Percentiles rank a stretch among this genome's conserved stretches.
Conservation (phyloP, 2,329 filamentous ascomycete species). For the Cephalotrichum gorgonifer region DNA sequence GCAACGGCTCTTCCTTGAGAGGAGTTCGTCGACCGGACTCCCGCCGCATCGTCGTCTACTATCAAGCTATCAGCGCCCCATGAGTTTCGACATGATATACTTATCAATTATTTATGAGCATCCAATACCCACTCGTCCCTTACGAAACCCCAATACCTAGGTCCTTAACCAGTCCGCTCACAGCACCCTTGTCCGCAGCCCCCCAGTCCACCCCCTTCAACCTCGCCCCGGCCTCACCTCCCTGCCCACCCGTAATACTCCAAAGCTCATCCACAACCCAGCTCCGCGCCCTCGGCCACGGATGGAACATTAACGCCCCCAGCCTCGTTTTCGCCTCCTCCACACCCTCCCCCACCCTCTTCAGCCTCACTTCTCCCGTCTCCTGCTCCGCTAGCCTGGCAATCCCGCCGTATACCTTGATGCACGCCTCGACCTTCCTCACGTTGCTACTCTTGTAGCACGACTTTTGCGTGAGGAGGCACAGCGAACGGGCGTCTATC, state of each 20-base stretch:
- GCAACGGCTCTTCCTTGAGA: too few relatives aligned
- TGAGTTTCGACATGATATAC: too few relatives aligned
- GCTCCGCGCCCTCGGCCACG: constrained; percentile 64
- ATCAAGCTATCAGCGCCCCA: too few relatives aligned
- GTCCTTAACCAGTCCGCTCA: constrained; percentile 30
- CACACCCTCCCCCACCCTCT: constrained; percentile 15
- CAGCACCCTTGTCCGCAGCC: constrained; percentile 34
- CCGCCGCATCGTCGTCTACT: too few relatives aligned
- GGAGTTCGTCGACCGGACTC: too few relatives aligned
- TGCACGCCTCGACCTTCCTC: constrained; percentile 67
- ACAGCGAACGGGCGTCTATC: constrained; percentile 45
- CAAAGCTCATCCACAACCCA: constrained; percentile 52
- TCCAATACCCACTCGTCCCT: neutral
- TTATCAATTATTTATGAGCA: too few relatives aligned
- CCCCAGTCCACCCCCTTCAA: constrained; percentile 49
- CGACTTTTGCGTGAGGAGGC: constrained; percentile 62
- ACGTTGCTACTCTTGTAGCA: constrained; percentile 79
- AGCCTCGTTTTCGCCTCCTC: constrained; percentile 57
- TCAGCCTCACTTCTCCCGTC: constrained; percentile 4
- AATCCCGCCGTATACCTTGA: constrained; percentile 69
- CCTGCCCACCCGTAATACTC: constrained; percentile 25
- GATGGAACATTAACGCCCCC: constrained; percentile 64
- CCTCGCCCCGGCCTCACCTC: constrained; percentile 15
- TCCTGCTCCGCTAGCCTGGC: constrained; percentile 24
- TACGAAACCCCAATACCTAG: constrained; percentile 25